Base-by-base conservation (phyloP, 2,329 filamentous ascomycete species). In the Chaetomiaceae sp. region DNA sequence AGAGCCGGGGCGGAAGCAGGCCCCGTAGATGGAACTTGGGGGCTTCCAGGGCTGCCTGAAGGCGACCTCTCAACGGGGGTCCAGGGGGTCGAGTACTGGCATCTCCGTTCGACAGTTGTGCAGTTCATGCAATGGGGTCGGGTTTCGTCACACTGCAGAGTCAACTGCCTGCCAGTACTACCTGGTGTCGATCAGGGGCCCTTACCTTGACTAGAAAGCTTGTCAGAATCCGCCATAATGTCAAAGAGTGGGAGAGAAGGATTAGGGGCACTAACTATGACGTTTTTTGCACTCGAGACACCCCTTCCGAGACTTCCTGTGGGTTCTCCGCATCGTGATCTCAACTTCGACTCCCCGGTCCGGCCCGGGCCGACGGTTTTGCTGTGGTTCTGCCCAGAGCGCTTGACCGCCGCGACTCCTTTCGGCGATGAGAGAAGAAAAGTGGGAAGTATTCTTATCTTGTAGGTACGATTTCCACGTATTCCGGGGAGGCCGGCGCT, bases 211-310 rank as follows among this genome's bases (percentile, higher is more conserved):
- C 50, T 52, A 17, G 14, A 31, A 27, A 8, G 5, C 8, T 19
- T 19, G 10, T 14, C 2, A 13, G 19, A 46, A 23, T 52, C 16
- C 48, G 34, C 14, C 19, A 39, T 12, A 16, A 19, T 21, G 19
- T 7, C n/a, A 21, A 20, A 8, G 5, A n/a, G 10, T 13, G 17
- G 14, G 5, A 16, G 3, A 21, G 30, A 3, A 14, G n/a, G 48
- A n/a, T 16, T n/a, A 17, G n/a, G n/a, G n/a, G n/a, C n/a, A 52
- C 50, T 13, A 5, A 53, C 45, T 62, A 48, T 67, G 65, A 7
- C 63, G 59, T 25, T 62, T 56, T 51, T 67, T 67, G 52, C 65
- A 66, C 38, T 67, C 65, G 9, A 62, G 53, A 54, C 65, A 67
- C 1, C 64, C 65, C 19, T 57, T 61, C 27, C 64, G 57, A 8